Base-by-base conservation (phyloP, 495 filamentous ascomycete genomes). In the Aspergillus sclerotiicarbonarius region DNA sequence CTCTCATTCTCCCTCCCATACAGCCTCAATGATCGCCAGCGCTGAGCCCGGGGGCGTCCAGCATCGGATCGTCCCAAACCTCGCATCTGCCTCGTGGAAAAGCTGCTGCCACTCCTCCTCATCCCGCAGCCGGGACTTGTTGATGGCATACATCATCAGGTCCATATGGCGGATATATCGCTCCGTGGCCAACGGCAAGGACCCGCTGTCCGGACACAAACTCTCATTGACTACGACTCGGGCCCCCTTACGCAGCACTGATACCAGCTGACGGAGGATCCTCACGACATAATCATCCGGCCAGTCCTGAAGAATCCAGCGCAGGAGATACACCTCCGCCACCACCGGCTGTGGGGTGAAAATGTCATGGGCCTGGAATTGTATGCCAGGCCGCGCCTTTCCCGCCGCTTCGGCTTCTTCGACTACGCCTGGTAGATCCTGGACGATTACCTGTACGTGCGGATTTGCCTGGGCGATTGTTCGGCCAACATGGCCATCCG, bases 311-410 rank as follows among this genome's bases (percentile, higher is more conserved):
- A 86, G 58, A 20, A 84, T 74, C 54, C 73, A 67, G 25, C 82
- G 77, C 29, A 84, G 62, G 37, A 85, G 71, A 58, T 85, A 86
- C 12, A 80, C 71, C 45, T 83, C 79, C 6, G 82, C 83, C n/a
- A 61, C 54, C 7, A 79, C 62, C 0, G 77, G 71, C 61, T 85
- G 80, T 4, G 66, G 61, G 30, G 71, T 51, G 67, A 82, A 78
- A 58, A 85, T 79, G 54, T 82, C 73, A 44, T 84, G 76, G 16
- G 64, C 70, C 46, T 70, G 59, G 61, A 78, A 84, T 13, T 37
- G 35, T 8, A 37, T 13, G 10, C 15, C 15, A 12, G 35, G 15
- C 9, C 15, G 3, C 3, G 3, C 35, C 10, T 8, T 6, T 37
- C 3, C 35, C 3, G 35, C 35, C 10, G 35, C 35, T 13, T 37